Base-by-base conservation (phyloP, 1,139 yeast species). In the Saccharomyces hybrid region DNA sequence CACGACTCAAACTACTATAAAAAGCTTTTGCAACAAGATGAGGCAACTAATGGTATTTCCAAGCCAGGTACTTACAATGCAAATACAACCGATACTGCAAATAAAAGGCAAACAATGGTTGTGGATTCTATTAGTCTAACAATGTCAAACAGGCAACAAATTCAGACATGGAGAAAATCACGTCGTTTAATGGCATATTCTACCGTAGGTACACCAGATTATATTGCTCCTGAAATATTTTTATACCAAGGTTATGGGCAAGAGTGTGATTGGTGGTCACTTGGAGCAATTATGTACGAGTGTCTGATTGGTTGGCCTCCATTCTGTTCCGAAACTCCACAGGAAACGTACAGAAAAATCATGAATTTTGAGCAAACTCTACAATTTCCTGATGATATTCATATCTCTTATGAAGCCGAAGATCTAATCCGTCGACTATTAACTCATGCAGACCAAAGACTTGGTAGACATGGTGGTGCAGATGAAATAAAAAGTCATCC, bases 221-320 rank as follows among this genome's bases (percentile, higher is more conserved):
- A 93, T 71, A 95, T 93, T 72, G 99, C 99, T 0, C 99, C 99
- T 0, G 99, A 93, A 70, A 93, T 95, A 60, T 95, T 93, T 66
- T 78, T 91, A 52, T 95, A 93, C 67, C 97, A 93, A 75, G 99
- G 99, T 2, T 95, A 93, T 71, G 97, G 99, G 16, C 98, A 91
- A 73, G 98, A 93, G 70, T 95, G 99, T 74, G 99, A 93, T 71
- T 93, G 99, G 99, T 93, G 99, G 99, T 89, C 97, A 4, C 75
- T 93, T 47, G 99, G 99, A 28, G 97, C 98, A 1, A 93, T 93
- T 69, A 93, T 93, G 99, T 93, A 88, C 74, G 99, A 93, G 76
- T 93, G 99, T 76, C 77, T 93, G 60, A 89, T 93, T 60, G 99
- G 99, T 20, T 93, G 99, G 98, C 99, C 99, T 25, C 99, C 99